Evolutionary conservation across 495 filamentous ascomycete genomes (phyloP), one percentile per base, ranked within the genome.

Genomic region (Tetracladium setigerum): DNA sequence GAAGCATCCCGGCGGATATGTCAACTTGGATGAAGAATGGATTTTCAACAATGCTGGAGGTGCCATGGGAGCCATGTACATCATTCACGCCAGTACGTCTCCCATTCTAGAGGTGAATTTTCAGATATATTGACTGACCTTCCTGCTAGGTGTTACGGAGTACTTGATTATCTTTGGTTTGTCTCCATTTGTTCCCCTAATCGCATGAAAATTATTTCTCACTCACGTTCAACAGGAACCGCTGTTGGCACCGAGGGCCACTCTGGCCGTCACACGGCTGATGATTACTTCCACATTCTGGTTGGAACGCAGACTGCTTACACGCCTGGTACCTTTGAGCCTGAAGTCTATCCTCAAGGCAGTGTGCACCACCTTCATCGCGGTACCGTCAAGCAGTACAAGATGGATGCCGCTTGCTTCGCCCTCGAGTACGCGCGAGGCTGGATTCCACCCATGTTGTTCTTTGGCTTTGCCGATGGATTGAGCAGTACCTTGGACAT

Each of bases 201-300:
- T 15, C 34, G 14, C 18, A 16, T 33, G 9, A n/a, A 46, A 31
- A 22, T 30, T 13, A 37, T 24, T 11, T 22, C 38, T 19, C 18
- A 42, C 41, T 49, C 33, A 46, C 14, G 33, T 11, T 1, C 34
- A 16, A 30, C 52, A 75, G 79, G 86, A 52, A 88, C 87, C 3
- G 77, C 87, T n/a, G 72, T 91, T 50, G 87, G 87, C 54, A 94
- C 87, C 10, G 87, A 94, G 62, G 87, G 87, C 45, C 87, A 94
- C 73, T 78, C 82, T 11, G 87, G 87, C 45, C 80, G 87, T 30
- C 87, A 92, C 70, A 88, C 87, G 24, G 86, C 87, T 4, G 86
- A 94, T 66, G 87, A 94, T 70, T 94, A 89, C 76, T 94, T 94
- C 77, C 79, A 89, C 71, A 92, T 94, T 73, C 74, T 94, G 24